Base-by-base conservation (phyloP, 768 basidiomycete genomes). In the Butyriboletus loyo region DNA sequence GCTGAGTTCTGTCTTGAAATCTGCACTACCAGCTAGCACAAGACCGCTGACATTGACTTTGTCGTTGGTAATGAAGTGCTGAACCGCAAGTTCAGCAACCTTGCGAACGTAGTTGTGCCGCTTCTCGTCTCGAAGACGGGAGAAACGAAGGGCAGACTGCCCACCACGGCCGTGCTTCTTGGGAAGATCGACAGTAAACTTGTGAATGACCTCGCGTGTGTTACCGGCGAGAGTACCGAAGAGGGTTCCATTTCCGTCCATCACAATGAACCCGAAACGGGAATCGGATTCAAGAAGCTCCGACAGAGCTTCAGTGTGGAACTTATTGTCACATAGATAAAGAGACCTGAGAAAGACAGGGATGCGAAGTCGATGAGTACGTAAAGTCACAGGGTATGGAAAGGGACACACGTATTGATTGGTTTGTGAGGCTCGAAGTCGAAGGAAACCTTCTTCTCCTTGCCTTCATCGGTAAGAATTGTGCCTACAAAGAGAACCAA, bases 151-250 rank as follows among this genome's bases (percentile, higher is more conserved):
- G 24, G 97, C 97, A 50, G 97, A 98, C 73, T 99, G 97, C 72
- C 97, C 97, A 84, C 97, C 97, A 79, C 97, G 94, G 57, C 96
- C 96, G 72, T 98, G 97, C 78, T 99, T 99, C 79, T 99, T 99
- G 38, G 97, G 97, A 10, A 98, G 82, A 73, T 98, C 97, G 68
- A 99, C 97, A 19, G 92, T 92, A 77, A 98, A 98, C 73, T 98
- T 98, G 77, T 99, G 97, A 51, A 96, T 79, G 47, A 99, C 84
- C 60, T 98, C 95, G 58, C 97, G 92, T 19, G 97, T 96, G 73
- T 98, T 98, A 43, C 97, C 97, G 0, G 96, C 85, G 50, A 99
- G 83, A 5, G 89, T 90, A 52, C 97, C 97, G 63, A 98, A 98
- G 32, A 99, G 86, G 6, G 93, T 90, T 34, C 96, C 96, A 71